A percentile compares a stretch with the other conserved stretches of the same genome.
Conservation (phyloP, 2,329 filamentous ascomycete species). For the Phaeosphaeriaceae sp. region DNA sequence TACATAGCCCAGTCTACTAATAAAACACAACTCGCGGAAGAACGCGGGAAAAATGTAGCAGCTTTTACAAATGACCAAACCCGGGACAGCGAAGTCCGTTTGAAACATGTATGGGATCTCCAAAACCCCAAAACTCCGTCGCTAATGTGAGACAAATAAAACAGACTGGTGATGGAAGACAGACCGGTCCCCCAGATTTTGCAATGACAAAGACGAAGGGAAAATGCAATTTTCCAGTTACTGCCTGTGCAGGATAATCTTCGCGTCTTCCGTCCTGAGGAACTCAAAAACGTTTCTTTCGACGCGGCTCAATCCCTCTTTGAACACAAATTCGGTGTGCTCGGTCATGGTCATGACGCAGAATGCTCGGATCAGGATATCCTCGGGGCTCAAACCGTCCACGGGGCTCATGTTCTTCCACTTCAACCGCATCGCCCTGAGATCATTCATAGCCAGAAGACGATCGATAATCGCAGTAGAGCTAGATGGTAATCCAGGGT, state of each 20-base stretch:
- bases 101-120: neutral
- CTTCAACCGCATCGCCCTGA: constrained; percentile 42
- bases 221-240: constrained; percentile 5
- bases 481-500: constrained; percentile 27
- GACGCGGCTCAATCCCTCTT: constrained; percentile 38
- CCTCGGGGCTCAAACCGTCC: constrained; percentile 41
- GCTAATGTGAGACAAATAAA: constrained; percentile 20
- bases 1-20: constrained; percentile 9
- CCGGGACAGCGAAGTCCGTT: constrained; percentile 4
- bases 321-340: constrained; percentile 43
- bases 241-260: constrained; percentile 39
- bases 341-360: constrained; percentile 42
- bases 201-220: neutral
- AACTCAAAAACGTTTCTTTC: constrained; percentile 42
- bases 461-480: constrained; percentile 39
- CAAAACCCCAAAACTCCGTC: constrained; percentile 28
- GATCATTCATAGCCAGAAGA: constrained; percentile 43
- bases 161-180: neutral
- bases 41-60: neutral
- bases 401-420: constrained; percentile 47
- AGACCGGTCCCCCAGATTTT: neutral
- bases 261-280: constrained; percentile 37
- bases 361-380: constrained; percentile 42
- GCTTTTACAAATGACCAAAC: constrained; percentile 7
- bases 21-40: neutral